Conservation (phyloP, 2,329 filamentous ascomycete species). For the Hysterium pulicare region DNA sequence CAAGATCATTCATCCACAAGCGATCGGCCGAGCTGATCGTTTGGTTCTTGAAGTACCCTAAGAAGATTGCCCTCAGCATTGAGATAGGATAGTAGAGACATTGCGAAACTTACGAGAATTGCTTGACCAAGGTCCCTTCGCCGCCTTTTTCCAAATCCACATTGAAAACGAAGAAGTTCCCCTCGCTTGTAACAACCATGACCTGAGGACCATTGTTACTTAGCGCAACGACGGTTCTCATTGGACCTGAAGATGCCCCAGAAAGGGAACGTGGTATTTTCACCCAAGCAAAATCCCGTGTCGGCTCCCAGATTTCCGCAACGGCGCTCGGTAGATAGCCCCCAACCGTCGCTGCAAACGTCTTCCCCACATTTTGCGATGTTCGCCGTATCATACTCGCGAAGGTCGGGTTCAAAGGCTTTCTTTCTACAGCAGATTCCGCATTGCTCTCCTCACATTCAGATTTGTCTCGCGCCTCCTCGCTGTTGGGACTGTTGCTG, state of each 20-base stretch:
- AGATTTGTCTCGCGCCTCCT: slow-evolving; percentile 23
- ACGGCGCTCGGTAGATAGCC: slow-evolving; percentile 91
- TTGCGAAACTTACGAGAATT: slow-evolving; percentile 73
- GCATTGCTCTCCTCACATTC: slow-evolving; percentile 35
- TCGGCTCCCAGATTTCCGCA: slow-evolving; percentile 96
- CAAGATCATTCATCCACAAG: neutral
- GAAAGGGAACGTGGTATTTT: slow-evolving; percentile 69
- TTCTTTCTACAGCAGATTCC: slow-evolving; percentile 31
- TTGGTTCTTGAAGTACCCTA: slow-evolving; percentile 35
- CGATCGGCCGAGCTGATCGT: slow-evolving; percentile 15
- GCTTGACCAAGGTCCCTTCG: slow-evolving; percentile 85
- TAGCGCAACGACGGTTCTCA: slow-evolving; percentile 95
- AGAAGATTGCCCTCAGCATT: slow-evolving; percentile 13
- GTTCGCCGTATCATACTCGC: slow-evolving; percentile 90
- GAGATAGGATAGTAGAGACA: neutral
- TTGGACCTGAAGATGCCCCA: slow-evolving; percentile 45
- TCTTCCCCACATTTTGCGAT: slow-evolving; percentile 87
- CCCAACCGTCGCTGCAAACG: slow-evolving; percentile 82
- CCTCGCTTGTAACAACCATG: slow-evolving; percentile 97
- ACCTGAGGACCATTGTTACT: slow-evolving; percentile 91
- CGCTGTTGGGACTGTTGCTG: slow-evolving; percentile 42
- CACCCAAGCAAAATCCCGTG: slow-evolving; percentile 93
- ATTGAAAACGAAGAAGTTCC: slow-evolving; percentile 90
- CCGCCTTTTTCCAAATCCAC: slow-evolving; percentile 93
- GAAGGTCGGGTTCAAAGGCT: slow-evolving; percentile 66